phyloP scores from a whole-genome alignment of 164 flowering plant species.

The Piper longum region DNA sequence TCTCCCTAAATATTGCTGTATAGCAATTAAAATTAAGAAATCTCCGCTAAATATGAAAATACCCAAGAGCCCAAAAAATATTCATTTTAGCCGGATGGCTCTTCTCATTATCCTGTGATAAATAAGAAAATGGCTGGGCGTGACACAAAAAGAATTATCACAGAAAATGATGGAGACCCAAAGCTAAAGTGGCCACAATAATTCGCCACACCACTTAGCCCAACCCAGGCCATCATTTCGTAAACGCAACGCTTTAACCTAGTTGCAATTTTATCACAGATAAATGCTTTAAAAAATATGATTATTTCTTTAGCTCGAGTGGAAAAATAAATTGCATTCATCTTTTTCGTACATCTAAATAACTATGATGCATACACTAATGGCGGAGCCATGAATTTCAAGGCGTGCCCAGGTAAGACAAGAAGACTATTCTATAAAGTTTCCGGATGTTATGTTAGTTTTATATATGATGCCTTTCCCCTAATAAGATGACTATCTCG shows the following conservation, averaged over 20 bases:
- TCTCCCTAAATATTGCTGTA: too few relatives aligned
- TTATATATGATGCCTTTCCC: too few relatives aligned
- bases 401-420: neutral
- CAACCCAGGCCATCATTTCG: constrained; percentile 1
- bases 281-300: too few relatives aligned
- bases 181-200: constrained; percentile 2
- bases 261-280: constrained; percentile 22
- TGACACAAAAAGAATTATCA: neutral
- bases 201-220: constrained; percentile 2
- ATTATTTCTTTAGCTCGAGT: too few relatives aligned
- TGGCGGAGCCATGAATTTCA: neutral
- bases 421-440: neutral
- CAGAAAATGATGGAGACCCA: constrained; percentile 1
- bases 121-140: neutral
- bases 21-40: too few relatives aligned
- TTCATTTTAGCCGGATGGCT: neutral
- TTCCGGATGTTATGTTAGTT: neutral
- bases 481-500: too few relatives aligned
- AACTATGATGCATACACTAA: too few relatives aligned
- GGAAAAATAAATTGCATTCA: too few relatives aligned
- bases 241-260: neutral
- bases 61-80: neutral
- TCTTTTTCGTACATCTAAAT: too few relatives aligned
- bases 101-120: neutral
- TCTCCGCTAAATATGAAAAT: too few relatives aligned